phyloP scores from a whole-genome alignment of 768 basidiomycete genomes.

The Leccinum longicurvipes region DNA sequence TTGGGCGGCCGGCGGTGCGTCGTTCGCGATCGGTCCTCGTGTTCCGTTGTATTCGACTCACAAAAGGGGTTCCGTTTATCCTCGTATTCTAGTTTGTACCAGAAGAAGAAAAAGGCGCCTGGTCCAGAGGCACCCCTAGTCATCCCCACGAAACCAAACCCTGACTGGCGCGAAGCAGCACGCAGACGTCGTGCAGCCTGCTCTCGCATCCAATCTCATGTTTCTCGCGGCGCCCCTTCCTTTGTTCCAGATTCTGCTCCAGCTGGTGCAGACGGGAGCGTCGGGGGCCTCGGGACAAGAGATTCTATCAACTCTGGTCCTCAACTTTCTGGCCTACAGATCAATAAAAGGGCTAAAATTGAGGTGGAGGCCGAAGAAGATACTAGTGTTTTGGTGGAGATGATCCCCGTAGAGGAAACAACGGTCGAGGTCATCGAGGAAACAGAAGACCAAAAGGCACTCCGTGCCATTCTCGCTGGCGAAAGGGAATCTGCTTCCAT shows the following conservation, averaged over 20 bases:
- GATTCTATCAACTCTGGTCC: conserved; percentile 79
- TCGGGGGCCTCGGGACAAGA: conserved; percentile 71
- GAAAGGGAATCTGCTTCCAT: conserved; percentile 35
- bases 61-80: conserved; percentile 41
- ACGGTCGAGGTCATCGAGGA: conserved; percentile 40
- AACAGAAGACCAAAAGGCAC: conserved; percentile 75
- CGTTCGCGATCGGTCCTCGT: background rate
- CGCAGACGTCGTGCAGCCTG: conserved; percentile 47
- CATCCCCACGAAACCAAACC: conserved; percentile 82
- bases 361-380: conserved; percentile 35
- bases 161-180: conserved; percentile 85
- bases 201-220: conserved; percentile 8
- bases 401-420: conserved; percentile 10
- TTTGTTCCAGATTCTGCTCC: conserved; percentile 65
- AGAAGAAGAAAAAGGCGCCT: conserved; percentile 33
- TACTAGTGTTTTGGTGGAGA: conserved; percentile 4
- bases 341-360: conserved; percentile 34
- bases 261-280: conserved; percentile 67
- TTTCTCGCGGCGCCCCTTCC: conserved; percentile 25
- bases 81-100: conserved; percentile 37
- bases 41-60: conserved; percentile 64
- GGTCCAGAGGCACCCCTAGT: conserved; percentile 63
- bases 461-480: conserved; percentile 73
- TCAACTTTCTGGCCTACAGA: conserved; percentile 63
- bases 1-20: conserved; percentile 88